phyloP scores from a whole-genome alignment of 352 stramenopile species.

The Pythium brassicae region DNA sequence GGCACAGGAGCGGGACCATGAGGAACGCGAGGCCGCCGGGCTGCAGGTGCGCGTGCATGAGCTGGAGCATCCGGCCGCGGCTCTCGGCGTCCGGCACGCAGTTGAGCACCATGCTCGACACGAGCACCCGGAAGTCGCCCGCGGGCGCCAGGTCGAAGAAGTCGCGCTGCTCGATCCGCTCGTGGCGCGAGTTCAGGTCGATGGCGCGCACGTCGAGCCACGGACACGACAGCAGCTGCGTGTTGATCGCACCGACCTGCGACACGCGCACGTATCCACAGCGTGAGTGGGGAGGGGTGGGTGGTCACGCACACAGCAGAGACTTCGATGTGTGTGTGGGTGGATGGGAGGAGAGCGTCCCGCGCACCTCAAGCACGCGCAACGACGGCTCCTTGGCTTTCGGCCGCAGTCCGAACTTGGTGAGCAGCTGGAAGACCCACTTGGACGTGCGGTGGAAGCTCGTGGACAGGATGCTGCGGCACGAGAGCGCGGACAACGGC shows the following conservation, averaged over 20 bases:
- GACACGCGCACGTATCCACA: background rate
- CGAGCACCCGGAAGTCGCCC: slow-evolving; percentile 86
- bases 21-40: slow-evolving; percentile 57
- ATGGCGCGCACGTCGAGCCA: slow-evolving; percentile 92
- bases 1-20: slow-evolving; percentile 73
- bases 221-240: slow-evolving; percentile 92
- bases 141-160: slow-evolving; percentile 83
- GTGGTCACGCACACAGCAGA: background rate
- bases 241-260: slow-evolving; percentile 96
- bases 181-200: slow-evolving; percentile 91
- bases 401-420: slow-evolving; percentile 60
- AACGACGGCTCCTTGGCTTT: slow-evolving; percentile 63
- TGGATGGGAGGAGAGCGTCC: too few relatives aligned
- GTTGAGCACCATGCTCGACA: slow-evolving; percentile 95
- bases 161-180: slow-evolving; percentile 88
- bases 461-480: slow-evolving; percentile 93
- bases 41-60: slow-evolving; percentile 57
- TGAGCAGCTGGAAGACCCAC: slow-evolving; percentile 92
- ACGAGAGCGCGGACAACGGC: background rate
- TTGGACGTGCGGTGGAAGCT: slow-evolving; percentile 94
- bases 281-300: too few relatives aligned
- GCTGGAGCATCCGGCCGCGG: slow-evolving; percentile 71
- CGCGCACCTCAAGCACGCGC: slow-evolving; percentile 57
- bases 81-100: slow-evolving; percentile 90
- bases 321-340: too few relatives aligned